Base-by-base conservation (phyloP, 176 grass and related monocot species). In the Paspalum notatum region DNA sequence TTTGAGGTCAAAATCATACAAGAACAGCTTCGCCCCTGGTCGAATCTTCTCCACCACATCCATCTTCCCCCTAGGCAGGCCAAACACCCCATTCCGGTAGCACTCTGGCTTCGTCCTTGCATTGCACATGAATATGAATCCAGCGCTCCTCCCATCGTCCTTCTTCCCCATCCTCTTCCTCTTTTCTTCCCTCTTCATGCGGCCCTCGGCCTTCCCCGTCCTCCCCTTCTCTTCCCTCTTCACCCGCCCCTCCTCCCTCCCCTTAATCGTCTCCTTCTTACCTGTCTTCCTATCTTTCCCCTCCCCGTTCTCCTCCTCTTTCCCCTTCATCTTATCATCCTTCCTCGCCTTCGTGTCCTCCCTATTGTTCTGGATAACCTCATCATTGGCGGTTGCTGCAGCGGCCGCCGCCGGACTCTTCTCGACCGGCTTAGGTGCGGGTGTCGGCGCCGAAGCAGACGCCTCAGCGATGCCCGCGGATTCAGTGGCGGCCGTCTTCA, bases 61-160 rank as follows among this genome's bases (percentile, higher is more conserved):
- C 1, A 81, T 86, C 86, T 83, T 91, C 55, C 80, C 80, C 72
- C 46, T 87, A 11, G 92, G 89, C 38, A 91, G 51, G 37, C 92
- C 92, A 56, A 94, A 94, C 41, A 91, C 80, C 0, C 73, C 38
- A 42, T 75, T 65, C 39, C 53, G 83, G 62, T 84, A 94, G 80
- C 92, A 91, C 80, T 94, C 92, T 0, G 89, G 89, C 73, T 94
- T 94, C 5, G 89, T 94, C 86, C 52, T 86, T 8, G 60, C 66
- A 13, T 16, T 94, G n/a, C 92, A 94, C 92, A 94, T 94, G 79
- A 94, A 94, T 75, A 94, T 94, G 52, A 82, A 94, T 26, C 92
- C 89, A 0, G 74, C 45, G 4, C 4, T 40, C 25, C 13, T 16
- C n/a, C 38, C 46, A 13, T 45, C 56, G 26, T 25, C 71, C 49